Evolutionary conservation across 495 filamentous ascomycete genomes (phyloP), one percentile per base, ranked within the genome.

Genomic region (Hyaloscypha hepaticicola): DNA sequence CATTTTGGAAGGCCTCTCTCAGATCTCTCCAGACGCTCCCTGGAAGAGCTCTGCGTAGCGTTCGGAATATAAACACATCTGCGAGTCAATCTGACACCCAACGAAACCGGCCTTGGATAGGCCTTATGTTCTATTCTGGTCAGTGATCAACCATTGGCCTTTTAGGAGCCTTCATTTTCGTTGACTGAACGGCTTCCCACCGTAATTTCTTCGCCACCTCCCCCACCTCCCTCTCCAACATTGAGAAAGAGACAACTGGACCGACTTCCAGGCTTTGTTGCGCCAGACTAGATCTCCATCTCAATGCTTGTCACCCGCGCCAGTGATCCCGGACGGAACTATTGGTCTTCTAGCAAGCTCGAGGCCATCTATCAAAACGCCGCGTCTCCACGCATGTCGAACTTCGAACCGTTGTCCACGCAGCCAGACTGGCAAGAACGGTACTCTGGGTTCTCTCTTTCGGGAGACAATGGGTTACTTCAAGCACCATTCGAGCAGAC

Each of bases 291-390:
- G 60, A 63, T 14, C 55, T 50, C 63, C 26, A 61, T 71, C 70
- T 67, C 80, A 84, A 85, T 85, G 82, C 82, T 85, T 75, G 82
- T 82, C 79, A 81, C 81, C 76, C 80, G 82, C 77, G 78, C 80
- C 74, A 76, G 75, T 75, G 79, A 81, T 70, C 78, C 81, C 74
- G 82, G 82, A 77, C 81, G 80, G 75, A 82, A 74, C 74, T 78
- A 79, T 77, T 85, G 82, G 82, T 82, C 82, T 72, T 76, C 76
- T 69, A 81, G 77, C 77, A 85, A 83, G 77, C 80, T 82, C 69
- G 80, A 82, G 73, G 78, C 77, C 70, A 69, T 77, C 66, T 82
- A 81, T 72, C 75, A 78, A 63, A 81, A 80, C 70, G 67, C 80
- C 56, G 74, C 79, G 61, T 76, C 78, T 75, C 74, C 79, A 81